Evolutionary conservation across 2,329 filamentous ascomycete genomes (phyloP).

Genomic region (Exophiala calicioides): DNA sequence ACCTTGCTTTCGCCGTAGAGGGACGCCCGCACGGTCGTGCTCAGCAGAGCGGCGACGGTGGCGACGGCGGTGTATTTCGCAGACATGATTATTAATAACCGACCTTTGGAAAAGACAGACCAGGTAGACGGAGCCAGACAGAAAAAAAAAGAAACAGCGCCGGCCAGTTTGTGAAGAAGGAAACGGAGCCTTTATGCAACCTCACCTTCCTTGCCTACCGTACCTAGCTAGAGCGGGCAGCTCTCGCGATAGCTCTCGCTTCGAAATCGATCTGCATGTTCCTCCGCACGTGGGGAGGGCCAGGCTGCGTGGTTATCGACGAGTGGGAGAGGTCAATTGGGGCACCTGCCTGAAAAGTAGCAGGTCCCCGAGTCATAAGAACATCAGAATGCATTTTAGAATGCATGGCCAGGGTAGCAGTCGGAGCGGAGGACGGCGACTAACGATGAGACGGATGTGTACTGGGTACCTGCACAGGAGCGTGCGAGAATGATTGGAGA

Average conservation of each 20-base stretch:
- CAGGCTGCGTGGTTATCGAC: constrained; percentile 10
- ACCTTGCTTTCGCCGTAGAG: constrained; percentile 51
- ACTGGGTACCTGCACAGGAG: constrained; percentile 4
- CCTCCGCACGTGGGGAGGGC: background rate
- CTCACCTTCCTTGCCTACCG: too few species aligned
- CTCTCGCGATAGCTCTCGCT: background rate
- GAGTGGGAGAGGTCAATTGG: constrained; percentile 16
- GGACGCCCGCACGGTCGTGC: constrained; percentile 13
- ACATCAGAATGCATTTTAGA: background rate
- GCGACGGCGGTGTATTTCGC: constrained; percentile 11
- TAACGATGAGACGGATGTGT: background rate
- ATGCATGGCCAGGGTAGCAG: constrained; percentile 3
- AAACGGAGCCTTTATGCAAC: background rate
- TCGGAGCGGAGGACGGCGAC: background rate
- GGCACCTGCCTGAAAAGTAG: constrained; percentile 19
- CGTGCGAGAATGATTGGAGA: constrained; percentile 20
- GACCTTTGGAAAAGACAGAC: background rate
- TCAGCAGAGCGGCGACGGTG: constrained; percentile 6
- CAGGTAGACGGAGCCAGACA: too few species aligned
- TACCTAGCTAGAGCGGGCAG: too few species aligned
- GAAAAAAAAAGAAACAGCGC: background rate
- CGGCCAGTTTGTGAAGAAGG: too few species aligned
- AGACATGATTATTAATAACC: constrained; percentile 6
- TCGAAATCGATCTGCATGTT: background rate
- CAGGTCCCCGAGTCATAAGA: background rate